These are phyloP conservation scores for Dendrocalamus sinicus DNA, from an alignment of 176 grass and related monocot genomes.

Conservation along the genomic window DNA sequence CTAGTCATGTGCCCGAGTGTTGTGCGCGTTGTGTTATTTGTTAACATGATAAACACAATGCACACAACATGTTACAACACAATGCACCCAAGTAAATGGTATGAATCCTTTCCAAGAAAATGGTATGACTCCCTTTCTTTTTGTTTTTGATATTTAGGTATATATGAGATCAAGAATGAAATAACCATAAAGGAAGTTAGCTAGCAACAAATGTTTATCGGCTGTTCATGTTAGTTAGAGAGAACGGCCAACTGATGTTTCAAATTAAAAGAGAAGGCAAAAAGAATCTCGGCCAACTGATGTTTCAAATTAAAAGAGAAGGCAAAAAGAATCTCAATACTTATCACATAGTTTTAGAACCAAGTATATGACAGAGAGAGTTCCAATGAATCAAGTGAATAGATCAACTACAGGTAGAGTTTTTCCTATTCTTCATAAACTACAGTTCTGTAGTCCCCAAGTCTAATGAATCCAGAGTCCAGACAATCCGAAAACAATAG, in stretches of 20 bases:
- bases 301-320: not conserved
- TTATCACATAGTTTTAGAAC: not conserved
- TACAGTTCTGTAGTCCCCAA: not conserved
- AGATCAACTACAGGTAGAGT: not conserved
- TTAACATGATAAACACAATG: not conserved
- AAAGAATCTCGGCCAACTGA: not conserved
- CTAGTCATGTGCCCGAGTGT: no score
- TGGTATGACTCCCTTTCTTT: not conserved
- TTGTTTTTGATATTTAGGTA: not conserved
- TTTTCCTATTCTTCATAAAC: not conserved
- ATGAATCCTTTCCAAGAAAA: no score
- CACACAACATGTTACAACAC: not conserved
- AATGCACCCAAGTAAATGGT: not conserved
- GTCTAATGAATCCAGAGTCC: constrained; percentile 7
- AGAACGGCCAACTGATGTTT: not conserved
- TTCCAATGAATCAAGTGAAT: not conserved
- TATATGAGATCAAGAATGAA: not conserved
- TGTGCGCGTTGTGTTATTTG: no score
- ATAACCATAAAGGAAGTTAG: not conserved
- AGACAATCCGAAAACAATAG: not conserved
- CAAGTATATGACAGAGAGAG: not conserved
- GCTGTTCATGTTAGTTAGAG: not conserved
- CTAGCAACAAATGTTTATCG: not conserved
- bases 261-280: not conserved
- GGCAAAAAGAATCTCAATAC: not conserved